A percentile compares a stretch with the other conserved stretches of the same genome.
Evolutionary conservation across 2,329 filamentous ascomycete species (phyloP).

Genomic region (Penicillium sp.): DNA sequence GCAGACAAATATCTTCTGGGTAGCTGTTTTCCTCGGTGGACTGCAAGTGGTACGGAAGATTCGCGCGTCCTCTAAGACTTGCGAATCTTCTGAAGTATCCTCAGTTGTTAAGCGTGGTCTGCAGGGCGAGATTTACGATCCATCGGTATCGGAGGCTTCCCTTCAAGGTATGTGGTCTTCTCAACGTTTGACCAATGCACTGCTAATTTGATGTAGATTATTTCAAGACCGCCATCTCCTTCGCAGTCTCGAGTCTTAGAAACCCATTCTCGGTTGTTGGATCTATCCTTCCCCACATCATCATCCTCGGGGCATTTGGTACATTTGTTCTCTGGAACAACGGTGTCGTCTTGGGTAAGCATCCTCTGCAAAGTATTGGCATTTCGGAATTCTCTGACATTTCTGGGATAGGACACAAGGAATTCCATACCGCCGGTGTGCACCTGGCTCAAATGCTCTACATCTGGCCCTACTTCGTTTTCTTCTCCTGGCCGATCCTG

Average conservation of each 20-base stretch:
- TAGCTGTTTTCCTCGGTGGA: slow-evolving; percentile 51
- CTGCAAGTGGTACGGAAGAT: slow-evolving; percentile 40
- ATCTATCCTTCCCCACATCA: slow-evolving; percentile 51
- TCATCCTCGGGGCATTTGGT: slow-evolving; percentile 63
- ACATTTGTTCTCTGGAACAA: slow-evolving; percentile 81
- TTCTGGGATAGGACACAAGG: slow-evolving; percentile 68
- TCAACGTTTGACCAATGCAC: background rate
- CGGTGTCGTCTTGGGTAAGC: slow-evolving; percentile 77
- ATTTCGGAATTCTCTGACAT: background rate
- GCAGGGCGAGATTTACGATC: slow-evolving; percentile 48
- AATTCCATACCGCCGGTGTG: slow-evolving; percentile 84
- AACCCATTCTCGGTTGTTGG: slow-evolving; percentile 40
- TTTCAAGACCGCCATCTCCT: slow-evolving; percentile 55
- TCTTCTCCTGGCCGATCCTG: slow-evolving; percentile 82
- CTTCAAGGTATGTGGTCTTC: slow-evolving; percentile 43
- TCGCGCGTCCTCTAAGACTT: slow-evolving; percentile 26
- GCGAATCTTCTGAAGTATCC: slow-evolving; percentile 23
- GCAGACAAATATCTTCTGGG: slow-evolving; percentile 97
- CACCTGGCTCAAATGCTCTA: slow-evolving; percentile 93
- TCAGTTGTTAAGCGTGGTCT: slow-evolving; percentile 33
- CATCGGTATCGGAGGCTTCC: slow-evolving; percentile 46
- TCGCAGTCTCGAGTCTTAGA: slow-evolving; percentile 54
- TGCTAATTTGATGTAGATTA: slow-evolving; percentile 42
- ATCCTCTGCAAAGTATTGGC: background rate
- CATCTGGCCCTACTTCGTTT: slow-evolving; percentile 81